Conservation (phyloP, 768 basidiomycete genomes). For the Pulveroboletus sp. region DNA sequence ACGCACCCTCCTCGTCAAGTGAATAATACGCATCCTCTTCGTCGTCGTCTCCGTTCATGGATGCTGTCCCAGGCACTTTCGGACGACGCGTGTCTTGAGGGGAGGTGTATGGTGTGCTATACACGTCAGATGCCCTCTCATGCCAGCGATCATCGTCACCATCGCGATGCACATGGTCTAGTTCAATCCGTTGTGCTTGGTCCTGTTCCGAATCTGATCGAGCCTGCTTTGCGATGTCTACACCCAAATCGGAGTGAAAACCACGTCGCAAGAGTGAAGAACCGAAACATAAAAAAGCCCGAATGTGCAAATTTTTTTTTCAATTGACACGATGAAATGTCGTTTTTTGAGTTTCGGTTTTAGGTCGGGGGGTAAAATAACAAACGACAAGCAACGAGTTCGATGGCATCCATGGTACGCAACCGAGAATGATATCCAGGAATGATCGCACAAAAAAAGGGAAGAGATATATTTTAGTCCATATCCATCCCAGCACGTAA, state of each 20-base stretch:
- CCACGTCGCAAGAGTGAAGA: constrained; percentile 7
- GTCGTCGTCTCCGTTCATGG: constrained; percentile 26
- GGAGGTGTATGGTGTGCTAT: constrained; percentile 24
- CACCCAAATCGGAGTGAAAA: constrained; percentile 4
- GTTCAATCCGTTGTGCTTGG: background rate
- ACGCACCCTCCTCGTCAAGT: constrained; percentile 24
- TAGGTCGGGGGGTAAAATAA: background rate
- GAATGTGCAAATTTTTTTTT: constrained; percentile 5
- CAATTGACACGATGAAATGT: constrained; percentile 2
- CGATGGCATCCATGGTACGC: constrained; percentile 12
- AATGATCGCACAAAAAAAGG: constrained; percentile 41
- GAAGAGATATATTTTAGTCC: constrained; percentile 78
- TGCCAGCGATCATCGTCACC: constrained; percentile 1
- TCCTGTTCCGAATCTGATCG: background rate
- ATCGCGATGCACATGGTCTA: background rate
- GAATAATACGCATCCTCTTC: constrained; percentile 35
- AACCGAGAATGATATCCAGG: constrained; percentile 10
- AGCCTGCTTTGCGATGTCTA: constrained; percentile 1
- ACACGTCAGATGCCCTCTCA: constrained; percentile 15
- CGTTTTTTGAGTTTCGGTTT: constrained; percentile 7
- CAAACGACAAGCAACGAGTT: constrained; percentile 2
- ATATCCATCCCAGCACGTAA: constrained; percentile 44
- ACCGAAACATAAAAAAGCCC: constrained; percentile 8
- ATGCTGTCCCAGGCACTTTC: constrained; percentile 6
- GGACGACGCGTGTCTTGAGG: constrained; percentile 13